Evolutionary conservation across 768 basidiomycete genomes (phyloP), one percentile per base, ranked within the genome.

Genomic region (Mycena filopes): DNA sequence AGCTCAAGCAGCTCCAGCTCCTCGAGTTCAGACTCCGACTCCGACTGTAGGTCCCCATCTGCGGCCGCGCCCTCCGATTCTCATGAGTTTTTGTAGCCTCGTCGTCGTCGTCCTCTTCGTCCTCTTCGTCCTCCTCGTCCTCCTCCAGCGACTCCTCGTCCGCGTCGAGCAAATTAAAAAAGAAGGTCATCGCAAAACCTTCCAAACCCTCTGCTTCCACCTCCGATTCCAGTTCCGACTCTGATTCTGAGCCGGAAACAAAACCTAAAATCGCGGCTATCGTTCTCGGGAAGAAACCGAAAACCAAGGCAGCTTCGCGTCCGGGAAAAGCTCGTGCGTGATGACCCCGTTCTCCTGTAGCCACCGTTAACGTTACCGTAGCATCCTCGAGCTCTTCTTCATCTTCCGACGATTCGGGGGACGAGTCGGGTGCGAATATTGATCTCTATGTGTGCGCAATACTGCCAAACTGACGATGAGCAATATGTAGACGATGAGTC

Each of bases 401-500:
- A 4, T 75, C 73, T 12, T 75, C 73, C 31, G 69, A 65, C 56
- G 76, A 76, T 49, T 78, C 78, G 20, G 68, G 70, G 36, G 74
- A 76, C 21, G 74, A 75, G 40, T 79, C 77, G 50, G 77, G 74
- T 76, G 56, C 60, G 62, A 40, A 29, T 38, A 20, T n/a, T 50
- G 25, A n/a, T 49, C 13, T 41, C 43, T 20, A 28, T 38, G 20
- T 45, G 1, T 57, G 8, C 33, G 47, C 62, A 59, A 74, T 64
- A 72, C 36, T 26, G 31, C n/a, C 15, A 13, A 18, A 54, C 29
- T 54, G 58, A 60, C 58, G 15, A 46, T 2, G 18, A 47, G 36
- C 21, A 25, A n/a, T 36, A 21, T 23, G n/a, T 55, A 79, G 78
- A 76, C 61, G 78, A 82, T 46, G 78, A 82, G 67, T 80, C 78